Conservation (phyloP, 2,329 filamentous ascomycete species). For the Colletotrichum sp. region DNA sequence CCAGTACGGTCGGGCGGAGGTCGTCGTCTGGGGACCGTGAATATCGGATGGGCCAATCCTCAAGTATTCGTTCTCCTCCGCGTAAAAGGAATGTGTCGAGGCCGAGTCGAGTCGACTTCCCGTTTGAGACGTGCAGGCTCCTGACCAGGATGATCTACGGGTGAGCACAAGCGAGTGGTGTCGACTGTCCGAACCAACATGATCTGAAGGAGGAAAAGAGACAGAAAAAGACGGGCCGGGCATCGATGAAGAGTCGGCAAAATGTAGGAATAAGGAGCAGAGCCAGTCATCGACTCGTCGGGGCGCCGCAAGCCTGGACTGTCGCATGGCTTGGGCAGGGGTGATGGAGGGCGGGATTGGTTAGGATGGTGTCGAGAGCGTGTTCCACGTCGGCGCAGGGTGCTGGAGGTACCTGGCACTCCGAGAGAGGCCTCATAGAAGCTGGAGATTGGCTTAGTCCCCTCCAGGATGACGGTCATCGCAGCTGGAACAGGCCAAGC, state of each 20-base stretch:
- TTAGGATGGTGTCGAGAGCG: not conserved
- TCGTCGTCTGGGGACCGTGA: not conserved
- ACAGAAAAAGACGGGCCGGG: not conserved
- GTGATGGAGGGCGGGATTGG: not conserved
- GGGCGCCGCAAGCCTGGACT: slow-evolving; percentile 4
- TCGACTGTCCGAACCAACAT: not conserved
- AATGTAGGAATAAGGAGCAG: not conserved
- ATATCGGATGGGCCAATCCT: not conserved
- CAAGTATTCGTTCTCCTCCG: not conserved
- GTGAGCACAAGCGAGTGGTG: not conserved
- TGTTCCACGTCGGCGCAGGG: not conserved
- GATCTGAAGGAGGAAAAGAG: not conserved
- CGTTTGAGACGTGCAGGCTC: not conserved
- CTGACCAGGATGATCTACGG: slow-evolving; percentile 6
- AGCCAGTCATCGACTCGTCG: not conserved
- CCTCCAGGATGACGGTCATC: not conserved
- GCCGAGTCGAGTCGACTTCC: not conserved
- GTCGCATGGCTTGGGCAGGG: slow-evolving; percentile 15
- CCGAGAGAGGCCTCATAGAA: not conserved
- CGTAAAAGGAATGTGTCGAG: not conserved
- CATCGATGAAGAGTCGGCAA: not conserved
- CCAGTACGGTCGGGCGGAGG: not conserved
- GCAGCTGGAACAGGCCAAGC: slow-evolving; percentile 8
- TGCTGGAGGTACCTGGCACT: not conserved
- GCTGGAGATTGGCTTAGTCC: slow-evolving; percentile 7